These are phyloP conservation scores for Crucibulum laeve DNA, from an alignment of 768 basidiomycete genomes.

Conservation along the genomic window DNA sequence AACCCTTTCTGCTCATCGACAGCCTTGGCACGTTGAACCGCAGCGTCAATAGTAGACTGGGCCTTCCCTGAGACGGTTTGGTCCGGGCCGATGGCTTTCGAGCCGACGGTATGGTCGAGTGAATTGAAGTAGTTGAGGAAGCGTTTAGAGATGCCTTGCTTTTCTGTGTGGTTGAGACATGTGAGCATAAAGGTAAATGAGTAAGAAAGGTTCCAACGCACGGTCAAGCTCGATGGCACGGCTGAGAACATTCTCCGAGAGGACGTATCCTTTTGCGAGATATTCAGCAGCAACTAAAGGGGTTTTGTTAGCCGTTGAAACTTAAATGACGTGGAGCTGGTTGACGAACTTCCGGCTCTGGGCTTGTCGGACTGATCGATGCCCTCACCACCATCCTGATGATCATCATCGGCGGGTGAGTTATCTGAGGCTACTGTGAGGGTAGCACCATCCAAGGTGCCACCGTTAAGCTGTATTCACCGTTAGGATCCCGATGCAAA, in stretches of 20 bases:
- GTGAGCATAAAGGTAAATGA: not conserved
- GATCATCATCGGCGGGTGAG: conserved; percentile 52
- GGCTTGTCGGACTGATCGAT: conserved; percentile 92
- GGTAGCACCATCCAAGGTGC: conserved; percentile 66
- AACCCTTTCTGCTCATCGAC: conserved; percentile 83
- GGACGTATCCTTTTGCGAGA: conserved; percentile 82
- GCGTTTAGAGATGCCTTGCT: conserved; percentile 83
- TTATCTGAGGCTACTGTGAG: conserved; percentile 70
- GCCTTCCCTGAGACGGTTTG: conserved; percentile 77
- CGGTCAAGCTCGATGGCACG: conserved; percentile 80
- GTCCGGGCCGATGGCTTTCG: conserved; percentile 71
- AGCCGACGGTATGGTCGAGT: conserved; percentile 69
- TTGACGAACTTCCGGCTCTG: conserved; percentile 60
- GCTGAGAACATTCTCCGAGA: conserved; percentile 76
- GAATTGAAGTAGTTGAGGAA: conserved; percentile 78
- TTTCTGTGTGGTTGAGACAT: conserved; percentile 31
- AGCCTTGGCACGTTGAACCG: conserved; percentile 63
- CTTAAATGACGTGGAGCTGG: not conserved
- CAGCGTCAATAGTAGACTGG: conserved; percentile 57
- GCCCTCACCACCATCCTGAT: conserved; percentile 27
- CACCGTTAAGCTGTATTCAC: conserved; percentile 57
- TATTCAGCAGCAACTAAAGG: conserved; percentile 84
- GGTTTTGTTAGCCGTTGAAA: conserved; percentile 1
- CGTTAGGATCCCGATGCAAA: not conserved
- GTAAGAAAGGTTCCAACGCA: too few relatives aligned